Base-by-base conservation (phyloP, 495 filamentous ascomycete genomes). In the Aeminium ludgeri region DNA sequence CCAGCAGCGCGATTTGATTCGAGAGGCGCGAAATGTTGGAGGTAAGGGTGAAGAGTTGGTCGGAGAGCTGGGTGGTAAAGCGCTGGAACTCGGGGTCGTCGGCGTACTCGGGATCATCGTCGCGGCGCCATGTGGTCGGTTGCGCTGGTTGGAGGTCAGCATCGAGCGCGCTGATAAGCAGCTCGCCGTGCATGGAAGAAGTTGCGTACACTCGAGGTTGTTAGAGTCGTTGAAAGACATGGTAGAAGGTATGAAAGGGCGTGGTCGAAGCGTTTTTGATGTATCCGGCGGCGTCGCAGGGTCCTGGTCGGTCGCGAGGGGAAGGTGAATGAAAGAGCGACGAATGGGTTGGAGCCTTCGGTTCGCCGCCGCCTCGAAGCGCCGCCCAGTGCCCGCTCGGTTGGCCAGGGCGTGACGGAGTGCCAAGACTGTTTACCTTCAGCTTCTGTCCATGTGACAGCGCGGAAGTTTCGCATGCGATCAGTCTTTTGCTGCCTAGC, bases 151-250 rank as follows among this genome's bases (percentile, higher is more conserved):
- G 36, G 19, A 7, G 12, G 20, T 38, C 8, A 25, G 23, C 23
- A 25, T 25, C 23, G 4, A 25, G 8, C 4, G 4, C 4, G 23
- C 4, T 4, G 23, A 25, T 25, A 25, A 38, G 34, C 19, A 4
- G 36, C 18, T 38, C 2, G 36, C 19, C 12, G 11, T 38, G 36
- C 10, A 10, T 5, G 36, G 36, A 2, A 29, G 20, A 27, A 19
- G 36, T 2, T 19, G 16, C 20, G 36, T 38, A 38, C 36, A 72
- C 65, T 96, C 87, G 43, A 94, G 67, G 39, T 74, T 76, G 49
- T 75, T 76, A 50, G 87, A 69, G 43, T 80, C 82, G 59, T 92
- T 78, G 62, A 91, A 96, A 30, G 87, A 93, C 87, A 96, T 96
- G 48, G 43, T 61, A 53, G 40, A 3, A 23, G 8, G 8, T 25